Conservation (phyloP, 2,329 filamentous ascomycete genomes). For the Xenosphaeropsis pyriputrescens region DNA sequence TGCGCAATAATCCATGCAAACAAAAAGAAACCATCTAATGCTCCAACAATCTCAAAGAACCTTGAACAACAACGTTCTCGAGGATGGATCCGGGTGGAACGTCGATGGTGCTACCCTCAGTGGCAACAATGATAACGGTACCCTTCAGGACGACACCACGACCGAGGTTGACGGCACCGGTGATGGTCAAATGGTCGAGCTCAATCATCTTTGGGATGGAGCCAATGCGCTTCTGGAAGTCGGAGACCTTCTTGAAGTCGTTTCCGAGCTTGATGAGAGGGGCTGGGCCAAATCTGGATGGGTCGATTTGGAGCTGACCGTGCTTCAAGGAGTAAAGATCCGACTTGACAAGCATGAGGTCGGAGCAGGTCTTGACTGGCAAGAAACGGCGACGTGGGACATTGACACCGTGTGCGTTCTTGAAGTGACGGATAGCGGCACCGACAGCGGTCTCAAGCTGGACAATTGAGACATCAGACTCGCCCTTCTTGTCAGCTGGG, state of each 20-base stretch:
- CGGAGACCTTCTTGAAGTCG: conserved; percentile 99
- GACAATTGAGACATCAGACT: conserved; percentile 92
- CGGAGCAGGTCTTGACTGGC: conserved; percentile 99
- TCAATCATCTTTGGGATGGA: conserved; percentile 85
- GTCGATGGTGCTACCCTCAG: conserved; percentile 95
- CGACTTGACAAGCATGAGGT: conserved; percentile 98
- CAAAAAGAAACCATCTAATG: conserved; percentile 28
- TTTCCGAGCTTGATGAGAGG: conserved; percentile 96
- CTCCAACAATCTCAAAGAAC: conserved; percentile 66
- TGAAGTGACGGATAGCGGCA: conserved; percentile 96
- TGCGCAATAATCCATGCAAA: not conserved
- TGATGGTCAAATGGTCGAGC: conserved; percentile 92
- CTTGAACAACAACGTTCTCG: conserved; percentile 98
- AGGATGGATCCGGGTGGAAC: conserved; percentile 92
- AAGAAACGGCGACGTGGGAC: conserved; percentile 95
- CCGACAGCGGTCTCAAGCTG: conserved; percentile 98
- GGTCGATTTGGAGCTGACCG: conserved; percentile 93
- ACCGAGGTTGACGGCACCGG: conserved; percentile 90
- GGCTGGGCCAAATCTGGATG: conserved; percentile 88
- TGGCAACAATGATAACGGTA: conserved; percentile 97
- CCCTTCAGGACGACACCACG: conserved; percentile 93
- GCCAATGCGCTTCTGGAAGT: conserved; percentile 78
- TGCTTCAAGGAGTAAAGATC: conserved; percentile 98
- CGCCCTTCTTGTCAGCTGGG: conserved; percentile 97
- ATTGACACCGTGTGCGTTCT: conserved; percentile 97